phyloP scores from a whole-genome alignment of 805 yeast species.

The Ogataea trehaloabstinens region DNA sequence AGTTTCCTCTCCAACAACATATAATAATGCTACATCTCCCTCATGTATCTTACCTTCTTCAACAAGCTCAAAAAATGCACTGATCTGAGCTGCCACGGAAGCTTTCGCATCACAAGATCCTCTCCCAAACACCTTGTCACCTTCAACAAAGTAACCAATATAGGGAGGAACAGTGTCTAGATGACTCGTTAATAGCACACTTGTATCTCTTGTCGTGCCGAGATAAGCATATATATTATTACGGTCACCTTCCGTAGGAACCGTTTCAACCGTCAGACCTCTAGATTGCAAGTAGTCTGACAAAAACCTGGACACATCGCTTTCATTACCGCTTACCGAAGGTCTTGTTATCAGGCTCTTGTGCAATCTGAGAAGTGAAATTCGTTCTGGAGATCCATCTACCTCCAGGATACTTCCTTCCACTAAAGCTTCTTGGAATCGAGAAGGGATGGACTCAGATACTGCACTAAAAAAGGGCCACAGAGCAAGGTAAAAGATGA shows the following conservation, averaged over 20 bases:
- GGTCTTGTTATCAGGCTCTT: slow-evolving; percentile 32
- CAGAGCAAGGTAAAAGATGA: no score
- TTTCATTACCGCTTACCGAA: slow-evolving; percentile 37
- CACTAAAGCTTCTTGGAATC: no score
- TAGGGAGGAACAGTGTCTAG: slow-evolving; percentile 74
- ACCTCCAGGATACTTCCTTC: no score
- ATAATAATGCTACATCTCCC: slow-evolving; percentile 58
- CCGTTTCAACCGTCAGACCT: slow-evolving; percentile 55
- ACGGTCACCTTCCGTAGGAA: slow-evolving; percentile 35
- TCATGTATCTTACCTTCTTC: slow-evolving; percentile 37
- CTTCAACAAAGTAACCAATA: slow-evolving; percentile 47
- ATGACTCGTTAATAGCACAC: slow-evolving; percentile 58
- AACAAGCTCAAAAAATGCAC: slow-evolving; percentile 49
- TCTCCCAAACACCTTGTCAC: slow-evolving; percentile 56
- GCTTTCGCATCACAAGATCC: slow-evolving; percentile 74
- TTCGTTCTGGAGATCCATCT: no score
- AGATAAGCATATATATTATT: slow-evolving; percentile 57
- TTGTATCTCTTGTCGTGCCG: slow-evolving; percentile 44
- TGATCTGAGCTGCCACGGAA: slow-evolving; percentile 61
- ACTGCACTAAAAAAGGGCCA: no score
- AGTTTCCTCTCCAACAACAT: slow-evolving; percentile 72
- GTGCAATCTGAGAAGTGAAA: slow-evolving; percentile 31
- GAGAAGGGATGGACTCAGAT: no score
- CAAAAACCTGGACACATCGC: slow-evolving; percentile 39
- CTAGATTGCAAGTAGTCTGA: slow-evolving; percentile 34